Percentiles rank a stretch among this genome's conserved stretches.
Conservation (phyloP, 352 stramenopile species). For the Globisporangium recalcitrans region DNA sequence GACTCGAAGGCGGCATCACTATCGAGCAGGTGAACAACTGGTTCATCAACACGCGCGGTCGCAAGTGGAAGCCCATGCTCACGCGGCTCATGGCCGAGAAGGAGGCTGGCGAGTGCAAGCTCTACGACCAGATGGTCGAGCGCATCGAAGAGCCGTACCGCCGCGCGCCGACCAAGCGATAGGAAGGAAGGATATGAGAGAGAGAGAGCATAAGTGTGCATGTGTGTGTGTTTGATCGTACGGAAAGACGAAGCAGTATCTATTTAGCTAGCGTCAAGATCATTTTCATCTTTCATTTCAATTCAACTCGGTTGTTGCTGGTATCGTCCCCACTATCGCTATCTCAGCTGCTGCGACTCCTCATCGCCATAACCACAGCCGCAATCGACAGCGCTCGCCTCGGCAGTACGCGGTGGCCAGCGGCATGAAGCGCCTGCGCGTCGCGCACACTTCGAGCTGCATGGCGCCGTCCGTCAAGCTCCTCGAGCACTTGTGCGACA, state of each 20-base stretch:
- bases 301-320: no score
- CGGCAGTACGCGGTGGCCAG: no score
- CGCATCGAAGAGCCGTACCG: constrained; percentile 76
- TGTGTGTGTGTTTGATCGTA: not conserved
- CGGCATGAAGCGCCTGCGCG: no score
- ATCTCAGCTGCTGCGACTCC: no score
- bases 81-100: constrained; percentile 66
- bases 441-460: no score
- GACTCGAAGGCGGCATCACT: constrained; percentile 62
- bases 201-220: not conserved
- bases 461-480: no score
- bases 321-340: no score
- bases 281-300: not conserved
- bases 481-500: no score
- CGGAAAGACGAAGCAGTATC: not conserved
- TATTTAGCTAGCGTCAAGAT: constrained; percentile 1
- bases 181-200: not conserved
- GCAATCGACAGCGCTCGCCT: no score
- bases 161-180: constrained; percentile 22
- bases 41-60: constrained; percentile 84
- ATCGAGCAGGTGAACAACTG: constrained; percentile 88
- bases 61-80: constrained; percentile 86
- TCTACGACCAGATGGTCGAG: constrained; percentile 76
- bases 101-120: constrained; percentile 43
- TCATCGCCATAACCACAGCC: no score